Evolutionary conservation across 1,139 yeast genomes (phyloP), one percentile per base, ranked within the genome.

Genomic region (Tardiomyces blankii): DNA sequence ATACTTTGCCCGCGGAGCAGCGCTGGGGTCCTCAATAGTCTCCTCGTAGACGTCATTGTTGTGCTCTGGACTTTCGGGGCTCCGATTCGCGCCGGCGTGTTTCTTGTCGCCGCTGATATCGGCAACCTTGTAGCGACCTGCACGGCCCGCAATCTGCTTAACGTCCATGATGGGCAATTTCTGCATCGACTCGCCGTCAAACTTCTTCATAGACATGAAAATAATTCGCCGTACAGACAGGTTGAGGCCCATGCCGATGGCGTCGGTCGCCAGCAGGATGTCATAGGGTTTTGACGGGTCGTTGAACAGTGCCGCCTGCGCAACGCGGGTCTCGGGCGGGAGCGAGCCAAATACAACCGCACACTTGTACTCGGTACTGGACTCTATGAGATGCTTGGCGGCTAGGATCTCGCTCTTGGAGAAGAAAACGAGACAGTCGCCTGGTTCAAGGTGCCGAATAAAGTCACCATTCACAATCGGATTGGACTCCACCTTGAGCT

Each of bases 211-310:
- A 0, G 81, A 73, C 27, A 82, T 76, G 57, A 91, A 89, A 1
- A 91, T 75, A 14, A 91, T 76, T 48, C 98, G 68, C 50, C 80
- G 78, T 53, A 91, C 88, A 23, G 83, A 81, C 56, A 91, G 70
- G 58, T 91, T 91, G 45, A 91, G 71, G 0, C 99, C 99, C 97
- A 91, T 91, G 2, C 98, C 98, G 48, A 91, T 79, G 0, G 99
- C 99, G 67, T 91, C 98, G 0, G 96, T 85, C 0, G 98, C 97
- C 3, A 91, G 86, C 42, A 91, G 68, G 19, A 84, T 74, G 56
- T 89, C 93, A 51, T 79, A 82, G 41, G 75, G 74, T 2, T 93
- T 93, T 19, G 62, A 66, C 0, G 68, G 67, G 42, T 62, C 64
- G 57, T 91, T 91, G 62, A 91, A 91, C 40, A 77, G 70, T 32